Evolutionary conservation across 2,329 filamentous ascomycete species (phyloP), one percentile per base, ranked within the genome.

Genomic region (Orbilia quercus): DNA sequence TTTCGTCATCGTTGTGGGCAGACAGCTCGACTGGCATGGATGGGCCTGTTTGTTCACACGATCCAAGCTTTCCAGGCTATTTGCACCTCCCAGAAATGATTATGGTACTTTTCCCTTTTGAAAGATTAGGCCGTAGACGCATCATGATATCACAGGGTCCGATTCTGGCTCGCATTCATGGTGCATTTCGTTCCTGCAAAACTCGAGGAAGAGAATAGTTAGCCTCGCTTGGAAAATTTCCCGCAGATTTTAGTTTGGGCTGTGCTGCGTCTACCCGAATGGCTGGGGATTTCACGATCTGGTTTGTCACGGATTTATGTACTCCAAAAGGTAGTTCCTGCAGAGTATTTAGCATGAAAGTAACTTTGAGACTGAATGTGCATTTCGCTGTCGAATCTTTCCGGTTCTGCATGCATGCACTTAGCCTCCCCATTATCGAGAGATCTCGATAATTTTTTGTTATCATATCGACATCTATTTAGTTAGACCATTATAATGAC

Each of bases 1-100:
- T 47, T 64, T 64, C 59, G 48, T 64, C 60, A 65, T 65, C 50
- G 47, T 7, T n/a, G 7, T 45, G 22, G 50, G 40, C 11, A 40
- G 47, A 55, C 20, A 50, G 25, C 50, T 18, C 5, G 44, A 18
- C 23, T 2, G n/a, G 47, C 44, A 63, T 51, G 47, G 45, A 44
- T 63, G 14, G 40, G 16, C 60, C 60, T 31, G 42, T 38, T 28
- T 48, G 22, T 48, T 48, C 38, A 45, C 38, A 34, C 47, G 12
- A 23, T 59, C 23, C 55, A 60, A 28, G 31, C 48, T 64, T 64
- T 64, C 25, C 36, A 16, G 12, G 36, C 14, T 7, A 7, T 40
- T 40, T 40, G 36, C 11, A 16, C 36, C 36, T 14, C n/a, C 25
- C 48, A 34, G 25, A 7, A 20, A 34, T 7, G 14, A 11, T 16